Percentiles rank a stretch among this genome's conserved stretches.
Conservation (phyloP, 2,329 filamentous ascomycete genomes). For the Aspergillus ochraceoroseus region DNA sequence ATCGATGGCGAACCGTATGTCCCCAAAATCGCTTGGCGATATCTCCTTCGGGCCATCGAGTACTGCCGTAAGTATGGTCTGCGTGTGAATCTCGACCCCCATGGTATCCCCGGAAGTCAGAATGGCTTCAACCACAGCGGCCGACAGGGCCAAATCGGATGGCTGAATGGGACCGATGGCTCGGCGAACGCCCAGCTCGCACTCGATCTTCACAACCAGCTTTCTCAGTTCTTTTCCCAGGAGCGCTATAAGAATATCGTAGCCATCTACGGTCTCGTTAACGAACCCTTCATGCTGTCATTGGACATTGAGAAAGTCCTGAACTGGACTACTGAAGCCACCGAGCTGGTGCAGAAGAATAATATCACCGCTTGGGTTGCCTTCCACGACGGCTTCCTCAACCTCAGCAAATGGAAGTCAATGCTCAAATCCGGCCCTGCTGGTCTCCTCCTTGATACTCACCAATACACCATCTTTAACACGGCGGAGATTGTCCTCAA, state of each 20-base stretch:
- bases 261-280: slow-evolving; percentile 87
- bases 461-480: slow-evolving; percentile 99
- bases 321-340: slow-evolving; percentile 72
- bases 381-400: slow-evolving; percentile 93
- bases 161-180: slow-evolving; percentile 88
- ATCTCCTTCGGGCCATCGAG: slow-evolving; percentile 86
- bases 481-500: slow-evolving; percentile 73
- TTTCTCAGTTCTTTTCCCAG: slow-evolving; percentile 90
- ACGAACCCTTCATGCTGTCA: slow-evolving; percentile 83
- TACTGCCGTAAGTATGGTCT: slow-evolving; percentile 89
- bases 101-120: slow-evolving; percentile 86
- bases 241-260: slow-evolving; percentile 88
- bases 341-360: slow-evolving; percentile 67
- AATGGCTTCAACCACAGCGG: slow-evolving; percentile 99
- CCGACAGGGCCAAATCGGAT: slow-evolving; percentile 70
- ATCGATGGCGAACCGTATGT: slow-evolving; percentile 87
- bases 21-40: slow-evolving; percentile 81
- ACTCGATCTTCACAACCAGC: slow-evolving; percentile 77
- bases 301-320: slow-evolving; percentile 64
- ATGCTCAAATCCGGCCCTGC: slow-evolving; percentile 65
- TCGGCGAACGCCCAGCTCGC: slow-evolving; percentile 71
- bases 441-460: slow-evolving; percentile 79
- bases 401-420: slow-evolving; percentile 84
- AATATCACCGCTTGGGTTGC: slow-evolving; percentile 68
- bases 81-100: slow-evolving; percentile 86